Conservation (phyloP, 1,284 basidiomycete species). For the Coriolopsis trogii region DNA sequence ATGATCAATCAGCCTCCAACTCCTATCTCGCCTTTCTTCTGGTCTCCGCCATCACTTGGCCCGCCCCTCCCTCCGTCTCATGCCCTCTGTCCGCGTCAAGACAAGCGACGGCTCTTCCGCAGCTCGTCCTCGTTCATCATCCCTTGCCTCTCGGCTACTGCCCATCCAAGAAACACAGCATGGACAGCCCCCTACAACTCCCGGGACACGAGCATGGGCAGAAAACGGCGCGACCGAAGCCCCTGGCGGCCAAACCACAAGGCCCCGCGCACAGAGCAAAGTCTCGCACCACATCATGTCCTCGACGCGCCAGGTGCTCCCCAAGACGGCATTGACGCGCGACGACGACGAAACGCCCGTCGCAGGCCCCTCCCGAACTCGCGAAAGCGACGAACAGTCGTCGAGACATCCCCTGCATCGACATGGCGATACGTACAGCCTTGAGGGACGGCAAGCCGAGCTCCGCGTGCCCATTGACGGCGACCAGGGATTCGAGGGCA, state of each 20-base stretch:
- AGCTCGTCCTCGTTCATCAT: too few species aligned
- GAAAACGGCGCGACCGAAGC: neutral
- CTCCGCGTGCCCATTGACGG: constrained; percentile 32
- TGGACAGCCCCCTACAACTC: neutral
- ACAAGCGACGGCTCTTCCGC: too few species aligned
- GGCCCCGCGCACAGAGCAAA: constrained; percentile 27
- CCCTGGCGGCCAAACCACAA: neutral
- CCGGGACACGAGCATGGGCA: constrained; percentile 5
- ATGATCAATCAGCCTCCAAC: neutral
- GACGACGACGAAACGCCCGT: neutral
- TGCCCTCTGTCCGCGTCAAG: constrained; percentile 63
- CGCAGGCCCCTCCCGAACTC: constrained; percentile 9
- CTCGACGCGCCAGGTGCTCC: constrained; percentile 9
- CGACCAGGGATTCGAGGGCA: constrained; percentile 45
- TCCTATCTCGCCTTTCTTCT: neutral
- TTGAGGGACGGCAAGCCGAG: constrained; percentile 38
- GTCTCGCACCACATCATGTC: constrained; percentile 33
- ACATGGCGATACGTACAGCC: constrained; percentile 11
- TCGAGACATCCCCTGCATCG: constrained; percentile 1
- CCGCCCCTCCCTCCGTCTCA: constrained; percentile 25
- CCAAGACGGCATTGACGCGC: neutral
- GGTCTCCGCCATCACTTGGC: neutral
- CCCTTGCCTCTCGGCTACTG: constrained; percentile 10
- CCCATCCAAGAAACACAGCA: neutral
- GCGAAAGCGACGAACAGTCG: constrained; percentile 2